phyloP scores from a whole-genome alignment of 2,329 filamentous ascomycete genomes.

The Ilyonectria mors-panacis region DNA sequence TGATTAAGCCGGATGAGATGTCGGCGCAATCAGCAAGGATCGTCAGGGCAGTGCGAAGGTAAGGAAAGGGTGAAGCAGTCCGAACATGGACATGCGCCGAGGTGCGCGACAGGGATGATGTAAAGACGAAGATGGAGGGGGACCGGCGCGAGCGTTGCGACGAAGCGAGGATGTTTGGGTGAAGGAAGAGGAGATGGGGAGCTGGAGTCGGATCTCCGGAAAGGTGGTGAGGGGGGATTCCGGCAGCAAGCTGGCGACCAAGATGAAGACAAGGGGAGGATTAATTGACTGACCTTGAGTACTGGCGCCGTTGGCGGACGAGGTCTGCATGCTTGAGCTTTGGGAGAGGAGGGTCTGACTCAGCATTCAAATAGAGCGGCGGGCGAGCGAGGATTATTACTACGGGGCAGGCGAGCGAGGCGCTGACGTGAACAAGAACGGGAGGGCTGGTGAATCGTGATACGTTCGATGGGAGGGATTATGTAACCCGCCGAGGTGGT shows the following conservation, averaged over 20 bases:
- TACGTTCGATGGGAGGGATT: slow-evolving; percentile 46
- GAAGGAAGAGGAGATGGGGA: slow-evolving; percentile 8
- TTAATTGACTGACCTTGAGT: slow-evolving; percentile 51
- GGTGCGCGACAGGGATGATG: slow-evolving; percentile 44
- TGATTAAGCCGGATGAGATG: slow-evolving; percentile 33
- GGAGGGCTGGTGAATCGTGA: slow-evolving; percentile 43
- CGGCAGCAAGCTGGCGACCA: slow-evolving; percentile 22
- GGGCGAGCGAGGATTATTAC: slow-evolving; percentile 49
- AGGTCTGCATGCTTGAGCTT: slow-evolving; percentile 52
- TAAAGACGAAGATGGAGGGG: slow-evolving; percentile 38
- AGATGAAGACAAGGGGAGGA: slow-evolving; percentile 35
- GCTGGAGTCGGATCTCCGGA: slow-evolving; percentile 15
- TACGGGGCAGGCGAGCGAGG: slow-evolving; percentile 46
- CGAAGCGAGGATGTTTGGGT: slow-evolving; percentile 8
- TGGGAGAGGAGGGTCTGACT: slow-evolving; percentile 51
- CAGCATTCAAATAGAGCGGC: slow-evolving; percentile 51
- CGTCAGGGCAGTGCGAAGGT: slow-evolving; percentile 26
- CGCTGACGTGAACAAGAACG: slow-evolving; percentile 48
- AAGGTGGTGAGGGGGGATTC: slow-evolving; percentile 32
- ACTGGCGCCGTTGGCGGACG: slow-evolving; percentile 52
- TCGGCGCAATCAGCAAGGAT: slow-evolving; percentile 29
- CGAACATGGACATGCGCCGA: slow-evolving; percentile 35
- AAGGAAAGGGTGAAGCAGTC: slow-evolving; percentile 29
- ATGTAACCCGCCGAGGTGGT: slow-evolving; percentile 48
- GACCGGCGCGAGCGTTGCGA: slow-evolving; percentile 21